Base-by-base conservation (phyloP, 2,329 filamentous ascomycete genomes). In the Neofusicoccum laricinum region DNA sequence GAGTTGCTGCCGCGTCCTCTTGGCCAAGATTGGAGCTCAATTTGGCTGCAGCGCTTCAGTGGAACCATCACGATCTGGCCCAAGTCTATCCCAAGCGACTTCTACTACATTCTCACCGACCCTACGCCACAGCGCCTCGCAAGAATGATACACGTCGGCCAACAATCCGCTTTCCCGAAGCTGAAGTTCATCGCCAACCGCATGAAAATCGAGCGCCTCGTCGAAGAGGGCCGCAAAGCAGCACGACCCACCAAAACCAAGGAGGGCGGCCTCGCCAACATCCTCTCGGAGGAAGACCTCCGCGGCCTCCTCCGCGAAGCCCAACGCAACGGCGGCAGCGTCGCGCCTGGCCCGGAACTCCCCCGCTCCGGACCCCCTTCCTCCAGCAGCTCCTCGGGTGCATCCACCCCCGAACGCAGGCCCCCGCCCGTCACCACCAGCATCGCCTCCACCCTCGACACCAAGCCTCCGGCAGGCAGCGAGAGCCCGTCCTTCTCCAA, bases 41-140 rank as follows among this genome's bases (percentile, higher is more conserved):
- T 99, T 21, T 99, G 94, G 91, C 85, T 99, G 53, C 95, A 99
- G 76, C 88, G 93, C 65, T 99, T 99, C 76, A 90, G 90, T 67
- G 95, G 95, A 32, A 98, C 92, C 10, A 90, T 98, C 67, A 99
- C 95, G 12, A 93, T 99, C 72, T 98, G 94, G 93, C 95, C 95
- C 7, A 92, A 93, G 75, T 89, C 88, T 12, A 80, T 88, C 2
- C 79, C 87, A 1, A 90, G 87, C 1, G 95, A 99, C 78, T 96
- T 97, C 74, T 88, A 85, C 74, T 86, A 91, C 70, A 96, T 99
- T 66, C 84, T 99, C 1, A 88, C 89, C 0, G 95, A 99, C 72
- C 95, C 95, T 0, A 89, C 87, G 46, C 81, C 88, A 2, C 81
- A 88, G 55, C 84, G 93, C 3, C 80, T 99, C 11, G 92, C 90